Evolutionary conservation across 306 rosid species (phyloP).

Genomic region (Sphenostylis stenocarpa): DNA sequence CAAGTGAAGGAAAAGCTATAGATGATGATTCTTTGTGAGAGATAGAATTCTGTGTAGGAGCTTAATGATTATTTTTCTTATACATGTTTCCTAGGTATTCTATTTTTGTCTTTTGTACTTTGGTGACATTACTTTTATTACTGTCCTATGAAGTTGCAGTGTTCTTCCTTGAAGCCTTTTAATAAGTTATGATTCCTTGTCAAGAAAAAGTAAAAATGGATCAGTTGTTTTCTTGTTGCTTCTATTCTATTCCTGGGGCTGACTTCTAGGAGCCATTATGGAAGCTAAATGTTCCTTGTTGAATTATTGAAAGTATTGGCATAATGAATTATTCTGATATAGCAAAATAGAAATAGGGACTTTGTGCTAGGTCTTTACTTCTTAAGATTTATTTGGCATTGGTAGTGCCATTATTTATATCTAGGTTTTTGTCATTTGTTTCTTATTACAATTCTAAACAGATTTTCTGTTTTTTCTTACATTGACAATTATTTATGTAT

Average conservation of each 20-base stretch:
- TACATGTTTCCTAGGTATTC: too few species aligned
- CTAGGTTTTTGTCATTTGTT: not conserved
- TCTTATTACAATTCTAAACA: constrained; percentile 4
- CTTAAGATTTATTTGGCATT: constrained; percentile 3
- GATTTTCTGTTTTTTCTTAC: constrained; percentile 1
- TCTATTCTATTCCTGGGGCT: not conserved
- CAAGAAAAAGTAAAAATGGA: not conserved
- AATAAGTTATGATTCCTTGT: not conserved
- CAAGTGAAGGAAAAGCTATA: too few species aligned
- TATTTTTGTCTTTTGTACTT: too few species aligned
- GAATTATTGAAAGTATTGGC: not conserved
- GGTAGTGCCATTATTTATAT: not conserved
- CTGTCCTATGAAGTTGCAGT: not conserved
- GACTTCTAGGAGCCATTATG: constrained; percentile 1
- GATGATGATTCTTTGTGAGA: too few species aligned
- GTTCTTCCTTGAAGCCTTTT: not conserved
- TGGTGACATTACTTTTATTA: too few species aligned
- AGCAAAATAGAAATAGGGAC: constrained; percentile 18
- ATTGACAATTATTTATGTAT: not conserved
- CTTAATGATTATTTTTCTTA: too few species aligned
- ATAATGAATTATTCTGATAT: constrained; percentile 1
- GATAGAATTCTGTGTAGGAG: too few species aligned
- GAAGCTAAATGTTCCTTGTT: constrained; percentile 7
- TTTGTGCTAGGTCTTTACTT: constrained; percentile 21
- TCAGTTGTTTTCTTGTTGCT: constrained; percentile 15